A percentile compares a stretch with the other conserved stretches of the same genome.
These are phyloP conservation scores for Schizosaccharomyces cryophilus DNA, from an alignment of 805 yeast species.

Conservation along the genomic window DNA sequence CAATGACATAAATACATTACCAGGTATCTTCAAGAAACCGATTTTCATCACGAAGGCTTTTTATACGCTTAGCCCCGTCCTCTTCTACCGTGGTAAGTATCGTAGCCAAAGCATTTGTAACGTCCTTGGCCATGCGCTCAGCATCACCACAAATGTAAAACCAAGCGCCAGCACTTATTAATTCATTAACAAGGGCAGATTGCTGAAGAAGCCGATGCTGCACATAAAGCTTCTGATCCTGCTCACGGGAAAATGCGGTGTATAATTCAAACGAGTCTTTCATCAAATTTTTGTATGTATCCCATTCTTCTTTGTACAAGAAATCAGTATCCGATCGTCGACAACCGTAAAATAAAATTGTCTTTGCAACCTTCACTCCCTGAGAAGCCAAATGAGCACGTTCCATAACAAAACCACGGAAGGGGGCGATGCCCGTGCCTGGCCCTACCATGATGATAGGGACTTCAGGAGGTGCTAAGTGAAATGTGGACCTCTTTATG, in stretches of 20 bases:
- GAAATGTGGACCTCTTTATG: constrained; percentile 83
- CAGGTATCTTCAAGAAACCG: background rate
- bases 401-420: constrained; percentile 84
- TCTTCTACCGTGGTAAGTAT: background rate
- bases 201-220: constrained; percentile 43
- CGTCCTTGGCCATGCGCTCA: constrained; percentile 79
- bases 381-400: constrained; percentile 31
- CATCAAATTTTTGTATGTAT: constrained; percentile 23
- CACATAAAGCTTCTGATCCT: constrained; percentile 45
- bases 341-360: constrained; percentile 67
- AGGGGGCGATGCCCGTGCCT: constrained; percentile 97
- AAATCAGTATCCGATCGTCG: constrained; percentile 59
- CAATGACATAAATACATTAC: background rate
- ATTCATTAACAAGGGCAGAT: constrained; percentile 25
- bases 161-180: constrained; percentile 36
- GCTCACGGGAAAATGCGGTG: constrained; percentile 64
- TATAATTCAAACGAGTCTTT: constrained; percentile 37
- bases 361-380: constrained; percentile 38
- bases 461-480: constrained; percentile 51
- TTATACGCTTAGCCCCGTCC: background rate
- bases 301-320: constrained; percentile 76
- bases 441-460: constrained; percentile 91
- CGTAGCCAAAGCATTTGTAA: constrained; percentile 38
- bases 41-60: background rate
- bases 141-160: constrained; percentile 96